These are phyloP conservation scores for Fusarium nematophilum DNA, from an alignment of 2,329 filamentous ascomycete species.

Conservation along the genomic window DNA sequence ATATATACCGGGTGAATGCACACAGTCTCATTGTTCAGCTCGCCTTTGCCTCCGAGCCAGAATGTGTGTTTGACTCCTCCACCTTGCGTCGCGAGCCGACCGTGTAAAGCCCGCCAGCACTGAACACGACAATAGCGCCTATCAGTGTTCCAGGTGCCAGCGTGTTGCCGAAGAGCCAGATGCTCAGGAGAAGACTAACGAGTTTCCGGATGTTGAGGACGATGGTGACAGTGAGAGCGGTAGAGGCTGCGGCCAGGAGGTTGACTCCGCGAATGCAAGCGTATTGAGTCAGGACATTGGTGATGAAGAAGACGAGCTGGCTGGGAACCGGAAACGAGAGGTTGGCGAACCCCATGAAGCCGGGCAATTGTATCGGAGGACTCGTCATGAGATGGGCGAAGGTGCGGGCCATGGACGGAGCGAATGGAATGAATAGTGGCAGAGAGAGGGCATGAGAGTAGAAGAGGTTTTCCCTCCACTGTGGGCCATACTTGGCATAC, in stretches of 20 bases:
- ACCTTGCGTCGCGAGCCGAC: slow-evolving; percentile 66
- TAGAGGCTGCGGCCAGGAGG: slow-evolving; percentile 86
- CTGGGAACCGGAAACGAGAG: slow-evolving; percentile 62
- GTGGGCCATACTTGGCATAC: slow-evolving; percentile 84
- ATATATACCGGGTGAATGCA: too few relatives aligned
- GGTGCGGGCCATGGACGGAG: slow-evolving; percentile 72
- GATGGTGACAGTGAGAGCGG: slow-evolving; percentile 94
- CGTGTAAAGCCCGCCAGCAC: slow-evolving; percentile 90
- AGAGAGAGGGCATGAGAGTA: slow-evolving; percentile 85
- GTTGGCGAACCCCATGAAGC: slow-evolving; percentile 28
- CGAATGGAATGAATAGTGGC: slow-evolving; percentile 79
- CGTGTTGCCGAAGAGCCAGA: slow-evolving; percentile 92
- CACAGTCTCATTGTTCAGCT: slow-evolving; percentile 17
- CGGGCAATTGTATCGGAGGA: slow-evolving; percentile 60
- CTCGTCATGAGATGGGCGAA: slow-evolving; percentile 73
- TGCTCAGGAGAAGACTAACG: slow-evolving; percentile 89
- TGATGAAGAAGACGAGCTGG: slow-evolving; percentile 75
- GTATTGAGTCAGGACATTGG: slow-evolving; percentile 91
- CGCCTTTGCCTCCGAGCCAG: slow-evolving; percentile 25
- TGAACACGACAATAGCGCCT: slow-evolving; percentile 88
- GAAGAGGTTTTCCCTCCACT: slow-evolving; percentile 97
- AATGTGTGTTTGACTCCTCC: slow-evolving; percentile 16
- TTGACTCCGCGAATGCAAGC: slow-evolving; percentile 97
- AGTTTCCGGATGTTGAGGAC: slow-evolving; percentile 96
- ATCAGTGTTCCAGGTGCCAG: slow-evolving; percentile 80